Percentiles rank a stretch among this genome's conserved stretches.
Evolutionary conservation across 768 basidiomycete species (phyloP).

Genomic region (Clathrus columnatus): DNA sequence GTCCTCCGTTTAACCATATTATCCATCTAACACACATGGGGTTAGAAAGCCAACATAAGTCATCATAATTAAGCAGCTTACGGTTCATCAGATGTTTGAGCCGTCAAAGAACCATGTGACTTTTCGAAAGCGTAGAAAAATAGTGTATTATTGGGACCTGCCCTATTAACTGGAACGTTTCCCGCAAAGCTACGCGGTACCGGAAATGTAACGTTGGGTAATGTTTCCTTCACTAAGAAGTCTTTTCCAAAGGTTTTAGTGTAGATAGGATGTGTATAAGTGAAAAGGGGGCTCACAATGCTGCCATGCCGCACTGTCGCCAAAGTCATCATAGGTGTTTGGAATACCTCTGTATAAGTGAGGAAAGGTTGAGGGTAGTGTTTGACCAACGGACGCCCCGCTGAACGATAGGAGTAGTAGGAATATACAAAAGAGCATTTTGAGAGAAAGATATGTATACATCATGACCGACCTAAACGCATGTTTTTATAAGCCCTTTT

Average conservation of each 20-base stretch:
- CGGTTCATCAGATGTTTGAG: neutral
- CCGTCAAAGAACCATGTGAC: constrained; percentile 28
- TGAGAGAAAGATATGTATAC: neutral
- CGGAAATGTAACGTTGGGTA: constrained; percentile 22
- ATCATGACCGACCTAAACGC: neutral
- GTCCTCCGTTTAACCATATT: constrained; percentile 9
- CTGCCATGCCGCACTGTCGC: constrained; percentile 4
- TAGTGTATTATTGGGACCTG: constrained; percentile 25
- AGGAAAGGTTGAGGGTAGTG: neutral
- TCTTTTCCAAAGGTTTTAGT: constrained; percentile 14
- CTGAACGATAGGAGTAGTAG: neutral
- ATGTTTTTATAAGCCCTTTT: neutral
- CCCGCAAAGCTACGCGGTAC: constrained; percentile 23
- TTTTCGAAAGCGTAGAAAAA: constrained; percentile 35
- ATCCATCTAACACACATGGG: constrained; percentile 1
- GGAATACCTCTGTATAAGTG: constrained; percentile 5
- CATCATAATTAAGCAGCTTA: neutral
- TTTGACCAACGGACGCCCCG: neutral
- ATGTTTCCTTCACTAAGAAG: constrained; percentile 18
- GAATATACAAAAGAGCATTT: neutral
- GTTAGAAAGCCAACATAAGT: no score
- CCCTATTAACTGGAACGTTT: constrained; percentile 21
- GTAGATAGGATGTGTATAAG: neutral
- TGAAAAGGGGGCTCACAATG: neutral
- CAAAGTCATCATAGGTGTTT: neutral